These are phyloP conservation scores for Erythrophleum fordii DNA, from an alignment of 306 rosid genomes.

Conservation along the genomic window DNA sequence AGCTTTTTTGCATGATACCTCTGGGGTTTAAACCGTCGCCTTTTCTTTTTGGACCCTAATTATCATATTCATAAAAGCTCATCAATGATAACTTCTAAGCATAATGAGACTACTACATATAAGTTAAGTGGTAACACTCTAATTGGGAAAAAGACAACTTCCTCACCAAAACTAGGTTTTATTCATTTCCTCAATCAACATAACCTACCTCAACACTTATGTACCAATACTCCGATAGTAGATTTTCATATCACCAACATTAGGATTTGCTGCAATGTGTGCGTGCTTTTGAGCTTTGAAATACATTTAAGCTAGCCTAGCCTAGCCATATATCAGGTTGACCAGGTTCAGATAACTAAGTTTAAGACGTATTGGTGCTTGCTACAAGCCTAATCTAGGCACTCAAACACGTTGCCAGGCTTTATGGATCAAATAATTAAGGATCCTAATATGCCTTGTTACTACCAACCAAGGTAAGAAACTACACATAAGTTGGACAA, in stretches of 20 bases:
- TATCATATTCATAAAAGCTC: constrained; percentile 27
- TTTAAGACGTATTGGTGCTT: background rate
- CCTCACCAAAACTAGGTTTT: background rate
- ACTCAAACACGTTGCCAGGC: background rate
- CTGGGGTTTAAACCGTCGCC: constrained; percentile 29
- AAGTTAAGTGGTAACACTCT: background rate
- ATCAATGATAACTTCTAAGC: constrained; percentile 21
- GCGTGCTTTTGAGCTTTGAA: background rate
- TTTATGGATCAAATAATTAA: background rate
- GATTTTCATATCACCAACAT: background rate
- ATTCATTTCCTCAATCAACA: background rate
- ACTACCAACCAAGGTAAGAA: constrained; percentile 6
- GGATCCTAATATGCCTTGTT: background rate
- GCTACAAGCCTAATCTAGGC: background rate
- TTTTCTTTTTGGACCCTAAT: constrained; percentile 47
- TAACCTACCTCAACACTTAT: background rate
- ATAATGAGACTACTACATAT: constrained; percentile 20
- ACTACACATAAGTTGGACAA: background rate
- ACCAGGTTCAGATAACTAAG: background rate
- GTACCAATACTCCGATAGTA: background rate
- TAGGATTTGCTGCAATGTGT: background rate
- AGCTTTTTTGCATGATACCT: constrained; percentile 25
- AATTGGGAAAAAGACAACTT: background rate
- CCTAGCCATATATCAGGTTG: background rate
- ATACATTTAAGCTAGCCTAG: background rate